Evolutionary conservation across 73 alveolate genomes (phyloP), one percentile per base, ranked within the genome.

Genomic region (Paramecium caudatum): DNA sequence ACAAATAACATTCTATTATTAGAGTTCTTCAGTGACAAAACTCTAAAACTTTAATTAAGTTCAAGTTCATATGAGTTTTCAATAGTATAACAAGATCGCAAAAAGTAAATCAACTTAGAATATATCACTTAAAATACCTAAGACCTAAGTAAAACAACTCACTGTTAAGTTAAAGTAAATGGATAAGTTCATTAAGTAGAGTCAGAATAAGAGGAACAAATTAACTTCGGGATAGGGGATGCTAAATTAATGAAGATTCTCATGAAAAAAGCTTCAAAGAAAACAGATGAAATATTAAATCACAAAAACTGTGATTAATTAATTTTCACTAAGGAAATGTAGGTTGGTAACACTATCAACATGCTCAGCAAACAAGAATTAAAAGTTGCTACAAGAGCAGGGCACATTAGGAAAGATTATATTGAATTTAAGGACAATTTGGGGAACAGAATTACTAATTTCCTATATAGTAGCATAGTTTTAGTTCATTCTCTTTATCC

Each of bases 371-470:
- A 34, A n/a, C 21, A 68, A 34, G 84, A 68, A 37, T 19, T 34
- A 3, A 3, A 5, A 15, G 84, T 49, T 17, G 84, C 83, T 32
- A 34, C 88, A 16, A 74, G 88, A 45, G 62, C 69, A n/a, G 88
- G 88, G 16, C 5, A 43, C 30, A 43, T 21, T 10, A 74, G 88
- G 43, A 17, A 9, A 0, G 88, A 74, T 45, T 41, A 17, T 21
- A 7, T 74, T 3, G 62, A 74, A n/a, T 74, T 74, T 74, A 43
- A 39, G 15, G 88, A 74, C 43, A 39, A 39, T 39, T 37, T 41
- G 32, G 68, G 68, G 6, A 45, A 37, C 43, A 19, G 12, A 27
- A 17, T 37, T 5, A 41, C 7, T 0, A 41, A 39, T 21, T 74
- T 41, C 27, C 6, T 16, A 6, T 37, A 27, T 41, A 2, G 16